A percentile compares a stretch with the other conserved stretches of the same genome.
Conservation (phyloP, 331 rosid genomes). For the Cydonia oblonga region DNA sequence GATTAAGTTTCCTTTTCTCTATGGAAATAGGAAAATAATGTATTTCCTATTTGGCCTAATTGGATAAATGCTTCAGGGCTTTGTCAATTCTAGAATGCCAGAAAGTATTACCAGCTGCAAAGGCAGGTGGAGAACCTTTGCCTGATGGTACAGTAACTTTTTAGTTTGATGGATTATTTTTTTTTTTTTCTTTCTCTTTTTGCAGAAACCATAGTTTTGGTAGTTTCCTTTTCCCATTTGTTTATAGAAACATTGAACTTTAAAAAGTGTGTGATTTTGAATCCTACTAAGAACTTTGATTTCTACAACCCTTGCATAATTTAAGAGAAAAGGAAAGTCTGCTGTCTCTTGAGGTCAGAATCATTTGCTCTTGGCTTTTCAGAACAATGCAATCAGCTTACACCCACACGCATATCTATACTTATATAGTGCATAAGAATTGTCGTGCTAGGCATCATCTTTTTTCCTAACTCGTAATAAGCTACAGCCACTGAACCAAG, state of each 20-base stretch:
- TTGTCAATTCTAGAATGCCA: too few relatives aligned
- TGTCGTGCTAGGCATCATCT: neutral
- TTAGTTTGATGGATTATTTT: too few relatives aligned
- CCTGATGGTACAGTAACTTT: neutral
- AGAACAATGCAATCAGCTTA: neutral
- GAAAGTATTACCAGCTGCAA: too few relatives aligned
- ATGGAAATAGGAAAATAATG: too few relatives aligned
- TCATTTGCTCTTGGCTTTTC: neutral
- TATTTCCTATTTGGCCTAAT: too few relatives aligned
- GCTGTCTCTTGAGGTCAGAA: neutral
- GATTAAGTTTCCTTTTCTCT: too few relatives aligned
- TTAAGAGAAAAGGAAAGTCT: neutral
- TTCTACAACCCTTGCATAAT: neutral
- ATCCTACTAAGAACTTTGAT: neutral
- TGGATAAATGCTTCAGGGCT: too few relatives aligned
- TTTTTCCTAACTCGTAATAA: neutral
- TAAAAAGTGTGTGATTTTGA: neutral
- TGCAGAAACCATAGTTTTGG: neutral
- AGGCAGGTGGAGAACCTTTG: too few relatives aligned
- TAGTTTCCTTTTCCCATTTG: neutral
- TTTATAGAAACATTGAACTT: neutral
- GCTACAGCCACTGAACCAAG: neutral
- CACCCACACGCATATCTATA: neutral
- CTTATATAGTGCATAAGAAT: neutral
- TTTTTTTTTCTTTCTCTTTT: too few relatives aligned